phyloP scores from a whole-genome alignment of 1,284 basidiomycete species.

The Porogramme epimiltina region DNA sequence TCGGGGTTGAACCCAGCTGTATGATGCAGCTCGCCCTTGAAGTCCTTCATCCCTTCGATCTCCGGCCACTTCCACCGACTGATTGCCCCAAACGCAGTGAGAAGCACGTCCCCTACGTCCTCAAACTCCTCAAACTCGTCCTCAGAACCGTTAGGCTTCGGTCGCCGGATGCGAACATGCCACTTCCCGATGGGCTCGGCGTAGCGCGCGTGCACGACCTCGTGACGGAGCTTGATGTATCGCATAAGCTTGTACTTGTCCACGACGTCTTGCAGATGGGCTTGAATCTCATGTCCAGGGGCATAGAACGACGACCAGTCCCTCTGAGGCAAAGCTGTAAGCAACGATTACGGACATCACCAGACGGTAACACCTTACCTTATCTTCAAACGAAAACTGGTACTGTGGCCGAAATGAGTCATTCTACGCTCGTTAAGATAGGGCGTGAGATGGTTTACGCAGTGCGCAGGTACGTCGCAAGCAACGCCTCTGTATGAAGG shows the following conservation, averaged over 20 bases:
- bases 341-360: neutral
- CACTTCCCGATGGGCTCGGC: slow-evolving; percentile 53
- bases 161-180: slow-evolving; percentile 47
- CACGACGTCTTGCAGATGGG: slow-evolving; percentile 53
- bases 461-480: slow-evolving; percentile 59
- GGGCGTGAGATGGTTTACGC: slow-evolving; percentile 4
- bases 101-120: slow-evolving; percentile 53
- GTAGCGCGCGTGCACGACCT: slow-evolving; percentile 51
- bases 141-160: neutral
- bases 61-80: slow-evolving; percentile 63
- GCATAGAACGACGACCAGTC: slow-evolving; percentile 65
- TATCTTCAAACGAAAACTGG: slow-evolving; percentile 58
- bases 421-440: neutral
- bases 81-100: slow-evolving; percentile 51
- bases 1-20: slow-evolving; percentile 57
- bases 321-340: slow-evolving; percentile 32
- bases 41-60: slow-evolving; percentile 52
- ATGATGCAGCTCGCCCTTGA: slow-evolving; percentile 54
- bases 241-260: slow-evolving; percentile 59
- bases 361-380: slow-evolving; percentile 30
- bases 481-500: slow-evolving; percentile 40
- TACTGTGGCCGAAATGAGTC: slow-evolving; percentile 40
- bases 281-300: slow-evolving; percentile 55
- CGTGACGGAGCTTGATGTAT: slow-evolving; percentile 56
- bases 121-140: slow-evolving; percentile 44